Evolutionary conservation across 2,329 filamentous ascomycete species (phyloP), one percentile per base, ranked within the genome.

Genomic region (Exophiala calicioides): DNA sequence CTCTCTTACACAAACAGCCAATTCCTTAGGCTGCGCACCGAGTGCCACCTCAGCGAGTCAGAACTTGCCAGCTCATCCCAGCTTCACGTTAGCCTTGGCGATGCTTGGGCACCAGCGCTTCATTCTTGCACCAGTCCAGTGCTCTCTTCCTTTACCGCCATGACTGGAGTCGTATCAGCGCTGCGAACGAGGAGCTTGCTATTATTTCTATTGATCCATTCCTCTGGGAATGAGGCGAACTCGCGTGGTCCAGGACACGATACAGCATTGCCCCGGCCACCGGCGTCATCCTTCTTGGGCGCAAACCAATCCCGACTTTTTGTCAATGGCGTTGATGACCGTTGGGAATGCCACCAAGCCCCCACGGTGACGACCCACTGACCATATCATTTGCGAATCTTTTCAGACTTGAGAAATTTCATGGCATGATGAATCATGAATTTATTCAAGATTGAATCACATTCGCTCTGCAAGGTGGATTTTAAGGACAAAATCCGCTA

Each of bases 151-250:
- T 44, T 36, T 27, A 36, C 23, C 34, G 30, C 15, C 32, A 21
- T 27, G 20, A 36, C 19, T 32, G 26, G 30, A 30, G 29, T 41
- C 31, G 21, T 19, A 24, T 26, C 24, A 40, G 18, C 38, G 18
- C 21, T 20, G 37, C 30, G 21, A 39, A 13, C 15, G 15, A 13
- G 7, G 13, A n/a, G 27, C 27, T 31, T 32, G 23, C 9, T 24
- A 20, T 9, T 19, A 29, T 32, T 47, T 30, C 40, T 39, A 52
- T 52, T 40, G 49, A 44, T 41, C 29, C 13, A 19, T 16, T 16
- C 18, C 26, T 20, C 36, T 52, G 29, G 30, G 29, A 52, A 52
- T 48, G 49, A 52, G 49, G 49, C 49, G 42, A 40, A 31, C 35
- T 42, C 27, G 31, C 49, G 15, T 47, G 34, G 39, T 9, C 33